These are phyloP conservation scores for Aspergillus chevalieri DNA, from an alignment of 2,329 filamentous ascomycete species.

Conservation along the genomic window DNA sequence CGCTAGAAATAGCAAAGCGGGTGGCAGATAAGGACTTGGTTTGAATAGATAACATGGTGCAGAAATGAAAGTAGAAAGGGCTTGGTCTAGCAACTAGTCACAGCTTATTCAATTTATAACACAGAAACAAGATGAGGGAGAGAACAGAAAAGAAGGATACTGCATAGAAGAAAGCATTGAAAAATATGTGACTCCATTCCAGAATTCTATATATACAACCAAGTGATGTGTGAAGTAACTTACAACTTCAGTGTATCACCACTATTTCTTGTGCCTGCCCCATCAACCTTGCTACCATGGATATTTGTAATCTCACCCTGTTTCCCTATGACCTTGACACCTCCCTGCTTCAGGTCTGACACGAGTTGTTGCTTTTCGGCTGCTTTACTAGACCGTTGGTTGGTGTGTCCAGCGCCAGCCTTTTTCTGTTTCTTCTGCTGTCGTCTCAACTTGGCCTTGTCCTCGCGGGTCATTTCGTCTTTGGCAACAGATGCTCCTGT, in stretches of 20 bases:
- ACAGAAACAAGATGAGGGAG: background rate
- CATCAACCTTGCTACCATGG: conserved; percentile 68
- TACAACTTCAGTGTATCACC: conserved; percentile 33
- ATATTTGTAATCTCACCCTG: conserved; percentile 81
- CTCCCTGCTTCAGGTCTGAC: conserved; percentile 70
- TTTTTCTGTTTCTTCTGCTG: conserved; percentile 80
- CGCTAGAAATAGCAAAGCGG: conserved; percentile 13
- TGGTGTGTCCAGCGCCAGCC: conserved; percentile 44
- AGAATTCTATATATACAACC: background rate
- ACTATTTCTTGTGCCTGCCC: conserved; percentile 16
- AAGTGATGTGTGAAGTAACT: background rate
- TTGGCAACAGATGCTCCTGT: conserved; percentile 69
- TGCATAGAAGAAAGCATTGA: background rate
- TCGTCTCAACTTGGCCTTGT: conserved; percentile 68
- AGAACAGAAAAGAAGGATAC: background rate
- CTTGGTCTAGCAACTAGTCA: too few relatives aligned
- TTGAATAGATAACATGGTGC: background rate
- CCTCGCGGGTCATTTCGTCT: conserved; percentile 82
- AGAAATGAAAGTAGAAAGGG: too few relatives aligned
- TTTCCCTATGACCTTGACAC: conserved; percentile 85
- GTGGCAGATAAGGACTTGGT: background rate
- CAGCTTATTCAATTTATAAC: too few relatives aligned
- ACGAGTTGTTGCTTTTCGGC: conserved; percentile 51
- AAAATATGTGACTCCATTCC: background rate
- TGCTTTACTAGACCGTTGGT: conserved; percentile 42